Evolutionary conservation across 2,329 filamentous ascomycete species (phyloP).

Genomic region (Hymenoscyphus fructigenus): DNA sequence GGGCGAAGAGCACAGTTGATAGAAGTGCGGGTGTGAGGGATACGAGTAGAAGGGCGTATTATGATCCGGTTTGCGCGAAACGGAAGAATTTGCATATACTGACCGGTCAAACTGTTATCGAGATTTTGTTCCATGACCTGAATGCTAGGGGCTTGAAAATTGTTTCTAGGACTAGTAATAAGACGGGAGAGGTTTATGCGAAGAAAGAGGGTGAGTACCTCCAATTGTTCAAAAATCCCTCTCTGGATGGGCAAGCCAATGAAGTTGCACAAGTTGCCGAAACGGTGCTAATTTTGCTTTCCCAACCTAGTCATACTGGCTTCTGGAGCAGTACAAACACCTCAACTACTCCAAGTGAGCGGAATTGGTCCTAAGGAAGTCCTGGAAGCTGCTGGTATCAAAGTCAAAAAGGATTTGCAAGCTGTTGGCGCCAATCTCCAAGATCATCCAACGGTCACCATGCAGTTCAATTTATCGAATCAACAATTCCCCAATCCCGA

Average conservation of each 20-base stretch:
- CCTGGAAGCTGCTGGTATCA: conserved; percentile 18
- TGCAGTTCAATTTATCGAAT: conserved; percentile 8
- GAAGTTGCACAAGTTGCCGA: neutral
- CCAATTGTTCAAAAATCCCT: neutral
- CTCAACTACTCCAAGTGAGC: conserved; percentile 36
- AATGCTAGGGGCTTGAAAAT: neutral
- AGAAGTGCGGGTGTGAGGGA: neutral
- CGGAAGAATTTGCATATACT: conserved; percentile 8
- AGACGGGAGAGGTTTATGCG: neutral
- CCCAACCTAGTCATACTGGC: conserved; percentile 26
- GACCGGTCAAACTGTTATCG: conserved; percentile 3
- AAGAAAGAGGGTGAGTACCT: conserved; percentile 6
- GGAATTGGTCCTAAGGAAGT: conserved; percentile 28
- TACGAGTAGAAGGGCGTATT: conserved; percentile 4
- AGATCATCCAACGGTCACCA: conserved; percentile 13
- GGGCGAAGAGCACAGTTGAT: conserved; percentile 5
- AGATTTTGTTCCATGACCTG: conserved; percentile 6
- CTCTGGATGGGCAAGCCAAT: too few species aligned
- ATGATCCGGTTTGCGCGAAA: conserved; percentile 2
- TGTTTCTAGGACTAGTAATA: neutral
- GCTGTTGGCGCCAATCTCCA: conserved; percentile 25
- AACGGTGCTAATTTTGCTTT: neutral
- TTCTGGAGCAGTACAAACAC: conserved; percentile 29
- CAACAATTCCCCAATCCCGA: conserved; percentile 14
- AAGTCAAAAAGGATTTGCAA: conserved; percentile 15